phyloP scores from a whole-genome alignment of 2,329 filamentous ascomycete genomes.

The Paraconiothyrium brasiliense region DNA sequence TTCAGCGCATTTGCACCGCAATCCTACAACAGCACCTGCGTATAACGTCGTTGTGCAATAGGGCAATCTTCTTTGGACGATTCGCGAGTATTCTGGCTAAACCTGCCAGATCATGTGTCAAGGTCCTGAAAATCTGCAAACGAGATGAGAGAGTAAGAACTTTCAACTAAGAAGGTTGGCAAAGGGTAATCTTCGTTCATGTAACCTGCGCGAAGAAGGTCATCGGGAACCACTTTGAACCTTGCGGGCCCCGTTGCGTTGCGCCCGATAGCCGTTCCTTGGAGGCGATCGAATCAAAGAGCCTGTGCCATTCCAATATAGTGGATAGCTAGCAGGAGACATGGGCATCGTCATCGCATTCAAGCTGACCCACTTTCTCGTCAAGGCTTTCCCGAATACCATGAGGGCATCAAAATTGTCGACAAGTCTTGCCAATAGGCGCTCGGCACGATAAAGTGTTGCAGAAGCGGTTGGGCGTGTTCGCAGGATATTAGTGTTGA shows the following conservation, averaged over 20 bases:
- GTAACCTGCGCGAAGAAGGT: background rate
- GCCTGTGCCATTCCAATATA: background rate
- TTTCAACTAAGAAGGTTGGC: background rate
- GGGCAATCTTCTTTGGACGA: background rate
- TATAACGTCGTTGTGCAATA: background rate
- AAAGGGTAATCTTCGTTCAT: background rate
- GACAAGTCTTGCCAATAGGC: constrained; percentile 10
- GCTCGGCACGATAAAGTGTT: constrained; percentile 26
- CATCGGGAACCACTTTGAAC: background rate
- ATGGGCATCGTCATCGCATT: constrained; percentile 10
- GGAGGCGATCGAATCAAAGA: background rate
- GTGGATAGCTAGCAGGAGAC: constrained; percentile 13
- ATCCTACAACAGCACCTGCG: background rate
- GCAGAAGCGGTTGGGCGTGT: constrained; percentile 15
- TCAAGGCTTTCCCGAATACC: constrained; percentile 10
- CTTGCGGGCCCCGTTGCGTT: background rate
- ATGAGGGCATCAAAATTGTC: constrained; percentile 11
- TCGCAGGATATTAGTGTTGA: constrained; percentile 24
- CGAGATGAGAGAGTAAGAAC: background rate
- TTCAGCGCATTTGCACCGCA: constrained; percentile 14
- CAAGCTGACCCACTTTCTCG: background rate
- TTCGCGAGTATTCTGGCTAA: constrained; percentile 25
- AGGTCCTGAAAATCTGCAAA: background rate
- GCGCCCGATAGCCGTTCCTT: background rate
- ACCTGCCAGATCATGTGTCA: constrained; percentile 20